These are phyloP conservation scores for Zygnema circumcarinatum DNA, from an alignment of 139 green algal species.

Conservation along the genomic window DNA sequence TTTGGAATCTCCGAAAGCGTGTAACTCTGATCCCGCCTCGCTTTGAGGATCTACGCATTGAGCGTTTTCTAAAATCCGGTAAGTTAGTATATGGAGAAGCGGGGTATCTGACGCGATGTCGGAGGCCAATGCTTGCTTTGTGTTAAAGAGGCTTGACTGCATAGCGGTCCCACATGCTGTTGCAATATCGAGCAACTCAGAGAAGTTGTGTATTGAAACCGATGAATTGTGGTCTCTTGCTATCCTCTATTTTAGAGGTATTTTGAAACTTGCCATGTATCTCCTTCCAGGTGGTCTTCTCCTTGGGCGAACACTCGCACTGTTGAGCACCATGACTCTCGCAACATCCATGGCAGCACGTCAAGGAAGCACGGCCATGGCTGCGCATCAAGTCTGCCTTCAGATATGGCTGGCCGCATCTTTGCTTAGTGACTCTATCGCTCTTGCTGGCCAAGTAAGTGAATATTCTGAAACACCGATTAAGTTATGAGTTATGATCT, in stretches of 20 bases:
- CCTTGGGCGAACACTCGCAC: conserved; percentile 47
- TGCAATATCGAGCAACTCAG: background rate
- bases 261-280: background rate
- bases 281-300: conserved; percentile 50
- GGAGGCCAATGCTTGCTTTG: background rate
- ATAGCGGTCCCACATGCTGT: background rate
- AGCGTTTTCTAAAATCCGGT: conserved; percentile 51
- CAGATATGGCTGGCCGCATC: conserved; percentile 62
- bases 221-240: too few species aligned
- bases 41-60: conserved; percentile 10
- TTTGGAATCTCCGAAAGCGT: background rate
- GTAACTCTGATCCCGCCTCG: conserved; percentile 35
- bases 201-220: background rate
- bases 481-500: background rate
- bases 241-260: background rate
- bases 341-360: conserved; percentile 61
- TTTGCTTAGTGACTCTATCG: conserved; percentile 58
- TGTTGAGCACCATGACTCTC: conserved; percentile 51
- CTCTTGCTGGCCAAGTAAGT: conserved; percentile 59
- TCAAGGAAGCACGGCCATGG: conserved; percentile 47
- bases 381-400: conserved; percentile 57
- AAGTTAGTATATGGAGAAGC: background rate
- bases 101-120: background rate
- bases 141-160: background rate
- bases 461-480: background rate